Percentiles rank a stretch among this genome's conserved stretches.
phyloP scores from a whole-genome alignment of 2,329 filamentous ascomycete species.

The Paramyrothecium sp. region DNA sequence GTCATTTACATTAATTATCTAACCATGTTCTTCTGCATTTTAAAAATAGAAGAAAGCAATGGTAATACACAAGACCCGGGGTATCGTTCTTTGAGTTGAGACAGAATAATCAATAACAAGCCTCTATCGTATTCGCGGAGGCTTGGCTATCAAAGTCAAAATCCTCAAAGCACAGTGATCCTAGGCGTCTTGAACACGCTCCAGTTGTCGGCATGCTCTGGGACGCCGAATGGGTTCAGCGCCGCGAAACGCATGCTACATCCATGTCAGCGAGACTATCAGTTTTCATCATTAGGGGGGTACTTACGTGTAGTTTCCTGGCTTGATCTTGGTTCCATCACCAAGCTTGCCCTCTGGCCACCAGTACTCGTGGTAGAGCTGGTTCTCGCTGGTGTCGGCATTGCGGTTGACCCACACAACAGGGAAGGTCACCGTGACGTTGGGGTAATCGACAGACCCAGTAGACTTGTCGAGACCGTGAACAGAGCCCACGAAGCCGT shows the following conservation, averaged over 20 bases:
- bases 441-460: neutral
- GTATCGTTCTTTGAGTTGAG: no score
- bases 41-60: no score
- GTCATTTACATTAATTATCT: no score
- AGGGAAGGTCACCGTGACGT: neutral
- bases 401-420: neutral
- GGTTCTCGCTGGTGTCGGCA: neutral
- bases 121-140: no score
- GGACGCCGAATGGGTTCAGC: neutral
- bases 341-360: constrained; percentile 1
- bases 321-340: neutral
- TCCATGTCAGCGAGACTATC: neutral
- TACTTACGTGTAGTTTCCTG: neutral
- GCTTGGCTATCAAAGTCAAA: neutral
- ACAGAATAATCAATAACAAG: no score
- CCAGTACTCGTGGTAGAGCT: constrained; percentile 1
- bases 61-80: no score
- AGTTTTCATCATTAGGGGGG: neutral
- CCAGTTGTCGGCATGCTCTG: neutral
- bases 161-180: neutral
- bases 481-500: neutral
- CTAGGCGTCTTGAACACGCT: neutral
- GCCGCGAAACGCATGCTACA: neutral
- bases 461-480: constrained; percentile 1
- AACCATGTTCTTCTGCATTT: no score